Percentiles rank a stretch among this genome's conserved stretches.
Evolutionary conservation across 2,329 filamentous ascomycete species (phyloP).

Genomic region (Neoarthrinium moseri): DNA sequence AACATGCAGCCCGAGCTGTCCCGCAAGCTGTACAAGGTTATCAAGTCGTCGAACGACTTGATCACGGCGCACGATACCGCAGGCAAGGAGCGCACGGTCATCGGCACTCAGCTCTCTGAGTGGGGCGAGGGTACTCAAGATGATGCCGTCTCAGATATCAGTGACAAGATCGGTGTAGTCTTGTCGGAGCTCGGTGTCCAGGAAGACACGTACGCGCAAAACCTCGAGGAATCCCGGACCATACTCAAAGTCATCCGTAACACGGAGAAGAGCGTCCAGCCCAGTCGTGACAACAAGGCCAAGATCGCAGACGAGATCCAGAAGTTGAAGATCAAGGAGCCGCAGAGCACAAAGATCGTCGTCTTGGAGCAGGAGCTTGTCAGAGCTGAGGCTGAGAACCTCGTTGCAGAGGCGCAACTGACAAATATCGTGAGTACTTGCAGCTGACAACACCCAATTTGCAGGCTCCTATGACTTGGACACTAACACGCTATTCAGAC

Average conservation of each 20-base stretch:
- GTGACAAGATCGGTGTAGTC: conserved; percentile 92
- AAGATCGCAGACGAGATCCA: conserved; percentile 93
- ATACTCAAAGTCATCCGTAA: conserved; percentile 91
- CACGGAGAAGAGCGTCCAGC: conserved; percentile 93
- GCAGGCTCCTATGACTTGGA: conserved; percentile 60
- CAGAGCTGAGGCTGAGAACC: conserved; percentile 88
- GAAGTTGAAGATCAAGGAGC: conserved; percentile 88
- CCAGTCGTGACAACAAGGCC: conserved; percentile 79
- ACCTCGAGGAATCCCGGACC: conserved; percentile 79
- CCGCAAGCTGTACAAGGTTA: conserved; percentile 84
- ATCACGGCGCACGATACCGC: conserved; percentile 83
- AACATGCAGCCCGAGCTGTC: conserved; percentile 84
- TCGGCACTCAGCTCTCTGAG: conserved; percentile 89
- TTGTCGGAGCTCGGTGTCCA: conserved; percentile 91
- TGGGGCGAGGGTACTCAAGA: conserved; percentile 94
- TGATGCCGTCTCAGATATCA: conserved; percentile 82
- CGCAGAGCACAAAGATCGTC: conserved; percentile 75
- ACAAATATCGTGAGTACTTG: conserved; percentile 77
- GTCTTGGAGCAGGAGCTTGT: conserved; percentile 95
- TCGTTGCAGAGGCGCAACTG: conserved; percentile 95
- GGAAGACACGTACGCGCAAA: conserved; percentile 84
- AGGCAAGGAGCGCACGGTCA: conserved; percentile 77
- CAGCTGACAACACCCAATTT: background rate
- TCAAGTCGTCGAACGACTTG: conserved; percentile 91
- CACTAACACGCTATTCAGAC: conserved; percentile 53